Base-by-base conservation (phyloP, 2,329 filamentous ascomycete genomes). In the Onygenales sp. region DNA sequence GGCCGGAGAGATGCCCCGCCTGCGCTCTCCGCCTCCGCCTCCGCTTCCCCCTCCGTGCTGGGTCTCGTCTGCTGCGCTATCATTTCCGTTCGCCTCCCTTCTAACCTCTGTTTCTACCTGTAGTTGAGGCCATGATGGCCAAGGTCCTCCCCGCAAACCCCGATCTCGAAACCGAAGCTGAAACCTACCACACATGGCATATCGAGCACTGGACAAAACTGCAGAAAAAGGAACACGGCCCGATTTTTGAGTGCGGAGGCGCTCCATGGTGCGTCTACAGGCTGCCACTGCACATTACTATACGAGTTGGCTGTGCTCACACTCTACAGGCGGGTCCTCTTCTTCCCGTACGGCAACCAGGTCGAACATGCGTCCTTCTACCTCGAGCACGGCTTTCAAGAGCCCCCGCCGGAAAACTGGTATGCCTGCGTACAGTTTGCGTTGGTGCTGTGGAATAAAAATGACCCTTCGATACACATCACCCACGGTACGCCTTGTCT, bases 361-460 rank as follows among this genome's bases (percentile, higher is more conserved):
- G 87, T 91, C 53, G 92, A 97, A 60, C 87, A 88, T 65, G 89
- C 87, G 46, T 97, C 93, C 5, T 88, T 98, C 68, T 98, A 97
- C 70, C 82, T 98, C 21, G 93, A 98, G 69, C 93, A 97, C 69
- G 93, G 89, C 44, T 95, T 88, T 71, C 86, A 88, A 33, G 69
- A 70, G 27, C 77, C 86, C 56, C 80, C 92, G 9, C 89, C 92
- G 10, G 88, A 95, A 44, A 87, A 95, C 66, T 98, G 92, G 89
- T 93, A 91, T 70, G 92, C 89, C 62, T 98, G 93, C 66, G 89
- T 95, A 44, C 93, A 97, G 67, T 98, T 98, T 70, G 85, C 88
- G 54, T 77, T 98, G 48, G 92, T 97, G 4, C 77, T 98, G 52
- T 96, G 88, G 85, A 98, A 97, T 69, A 85, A 86, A 45, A 88